A percentile compares a stretch with the other conserved stretches of the same genome.
Conservation (phyloP, 2,329 filamentous ascomycete genomes). For the Neophaeococcomyces mojaviensis region DNA sequence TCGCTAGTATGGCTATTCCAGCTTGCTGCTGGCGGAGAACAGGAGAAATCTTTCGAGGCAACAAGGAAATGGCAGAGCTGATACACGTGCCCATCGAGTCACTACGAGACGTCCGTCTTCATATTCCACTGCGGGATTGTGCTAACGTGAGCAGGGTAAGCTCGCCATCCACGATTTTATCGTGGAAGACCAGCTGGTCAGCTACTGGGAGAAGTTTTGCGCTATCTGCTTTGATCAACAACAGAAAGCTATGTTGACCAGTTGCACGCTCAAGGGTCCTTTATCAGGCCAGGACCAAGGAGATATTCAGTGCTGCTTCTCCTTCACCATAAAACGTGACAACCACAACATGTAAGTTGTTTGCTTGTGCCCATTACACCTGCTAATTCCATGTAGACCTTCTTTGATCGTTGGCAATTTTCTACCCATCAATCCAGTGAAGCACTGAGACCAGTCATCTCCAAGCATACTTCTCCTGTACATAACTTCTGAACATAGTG, state of each 20-base stretch:
- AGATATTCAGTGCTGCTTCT: constrained; percentile 89
- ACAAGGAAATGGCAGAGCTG: constrained; percentile 97
- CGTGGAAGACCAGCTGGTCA: constrained; percentile 86
- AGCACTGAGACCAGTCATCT: constrained; percentile 10
- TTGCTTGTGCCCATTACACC: constrained; percentile 6
- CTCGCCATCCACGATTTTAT: constrained; percentile 93
- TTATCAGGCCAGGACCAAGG: constrained; percentile 60
- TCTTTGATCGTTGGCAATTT: constrained; percentile 96
- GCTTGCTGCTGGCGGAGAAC: constrained; percentile 96
- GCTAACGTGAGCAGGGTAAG: constrained; percentile 58
- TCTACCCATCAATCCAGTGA: constrained; percentile 57
- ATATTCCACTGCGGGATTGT: neutral
- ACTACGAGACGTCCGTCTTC: constrained; percentile 69
- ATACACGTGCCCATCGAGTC: constrained; percentile 88
- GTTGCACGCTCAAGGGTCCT: constrained; percentile 81
- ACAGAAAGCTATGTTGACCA: constrained; percentile 92
- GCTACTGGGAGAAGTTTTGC: constrained; percentile 98
- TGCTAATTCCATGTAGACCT: constrained; percentile 55
- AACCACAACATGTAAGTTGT: constrained; percentile 84
- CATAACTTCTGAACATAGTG: neutral
- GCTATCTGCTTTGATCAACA: constrained; percentile 91
- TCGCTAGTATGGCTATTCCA: constrained; percentile 97
- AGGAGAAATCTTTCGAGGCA: constrained; percentile 93
- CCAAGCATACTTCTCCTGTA: constrained; percentile 6
- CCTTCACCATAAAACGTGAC: constrained; percentile 90